Conservation (phyloP, 257 asterid species). For the Osmanthus fragrans region DNA sequence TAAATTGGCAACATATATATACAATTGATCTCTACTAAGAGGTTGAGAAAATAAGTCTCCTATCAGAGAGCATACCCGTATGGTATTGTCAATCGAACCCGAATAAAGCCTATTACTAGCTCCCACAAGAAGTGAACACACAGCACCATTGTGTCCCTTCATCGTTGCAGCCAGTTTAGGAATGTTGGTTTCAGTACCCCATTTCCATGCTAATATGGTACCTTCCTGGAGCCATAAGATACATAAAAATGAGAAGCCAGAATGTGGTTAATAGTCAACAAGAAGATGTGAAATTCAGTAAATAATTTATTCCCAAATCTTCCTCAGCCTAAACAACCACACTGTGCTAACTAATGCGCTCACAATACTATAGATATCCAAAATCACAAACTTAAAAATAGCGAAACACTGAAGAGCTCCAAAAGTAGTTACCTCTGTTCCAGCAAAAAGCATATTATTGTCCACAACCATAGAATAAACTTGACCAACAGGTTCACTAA, state of each 20-base stretch:
- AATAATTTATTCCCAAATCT: not conserved
- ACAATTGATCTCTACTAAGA: not conserved
- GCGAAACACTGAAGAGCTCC: not conserved
- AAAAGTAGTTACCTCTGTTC: conserved; percentile 46
- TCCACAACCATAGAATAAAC: conserved; percentile 44
- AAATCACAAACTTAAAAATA: not conserved
- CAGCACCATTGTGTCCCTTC: conserved; percentile 49
- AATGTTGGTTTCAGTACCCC: conserved; percentile 19
- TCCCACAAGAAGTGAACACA: conserved; percentile 50
- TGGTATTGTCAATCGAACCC: conserved; percentile 50
- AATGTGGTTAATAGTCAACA: not conserved
- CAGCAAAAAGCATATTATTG: conserved; percentile 53
- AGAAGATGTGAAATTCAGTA: not conserved
- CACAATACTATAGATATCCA: not conserved
- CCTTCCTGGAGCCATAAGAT: conserved; percentile 51
- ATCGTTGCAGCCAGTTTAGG: conserved; percentile 34
- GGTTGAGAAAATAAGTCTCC: not conserved
- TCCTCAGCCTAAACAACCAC: not conserved
- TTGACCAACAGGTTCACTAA: conserved; percentile 46
- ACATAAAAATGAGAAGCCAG: not conserved
- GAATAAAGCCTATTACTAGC: conserved; percentile 45
- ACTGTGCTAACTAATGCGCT: not conserved
- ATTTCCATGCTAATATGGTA: conserved; percentile 56
- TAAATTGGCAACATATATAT: not conserved
- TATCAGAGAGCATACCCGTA: conserved; percentile 37